These are phyloP conservation scores for Pyrrhoderma lamaoense DNA, from an alignment of 1,284 basidiomycete species.

Conservation along the genomic window DNA sequence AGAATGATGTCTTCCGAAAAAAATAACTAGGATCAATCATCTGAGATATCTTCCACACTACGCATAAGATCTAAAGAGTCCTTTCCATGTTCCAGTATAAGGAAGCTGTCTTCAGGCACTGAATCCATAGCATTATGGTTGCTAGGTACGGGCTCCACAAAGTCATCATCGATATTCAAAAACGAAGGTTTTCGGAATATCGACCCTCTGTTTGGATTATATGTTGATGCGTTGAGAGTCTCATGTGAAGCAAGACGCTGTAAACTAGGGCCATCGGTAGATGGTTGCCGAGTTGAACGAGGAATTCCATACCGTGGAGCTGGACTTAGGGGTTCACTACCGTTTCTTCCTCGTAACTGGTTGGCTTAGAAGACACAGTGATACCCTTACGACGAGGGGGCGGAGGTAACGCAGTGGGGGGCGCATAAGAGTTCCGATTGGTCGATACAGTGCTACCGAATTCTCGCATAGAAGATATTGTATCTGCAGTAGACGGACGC, in stretches of 20 bases:
- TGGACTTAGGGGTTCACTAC: slow-evolving; percentile 16
- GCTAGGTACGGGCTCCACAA: slow-evolving; percentile 24
- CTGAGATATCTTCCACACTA: slow-evolving; percentile 28
- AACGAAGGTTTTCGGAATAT: slow-evolving; percentile 64
- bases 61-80: slow-evolving; percentile 57
- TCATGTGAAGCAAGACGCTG: slow-evolving; percentile 10
- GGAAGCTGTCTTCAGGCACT: slow-evolving; percentile 43
- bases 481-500: slow-evolving; percentile 14
- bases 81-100: slow-evolving; percentile 49
- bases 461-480: neutral
- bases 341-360: slow-evolving; percentile 8
- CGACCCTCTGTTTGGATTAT: slow-evolving; percentile 24
- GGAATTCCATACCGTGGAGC: slow-evolving; percentile 39
- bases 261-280: neutral
- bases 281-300: slow-evolving; percentile 5
- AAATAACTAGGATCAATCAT: neutral
- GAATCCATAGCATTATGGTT: slow-evolving; percentile 26
- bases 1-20: too few species aligned
- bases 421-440: neutral
- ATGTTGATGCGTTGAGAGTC: slow-evolving; percentile 14
- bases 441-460: neutral
- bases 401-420: slow-evolving; percentile 49
- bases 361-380: slow-evolving; percentile 14
- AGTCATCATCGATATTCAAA: slow-evolving; percentile 54
- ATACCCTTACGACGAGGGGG: slow-evolving; percentile 40